A percentile compares a stretch with the other conserved stretches of the same genome.
Conservation (phyloP, 441 rosid species). For the Populus hybrid region DNA sequence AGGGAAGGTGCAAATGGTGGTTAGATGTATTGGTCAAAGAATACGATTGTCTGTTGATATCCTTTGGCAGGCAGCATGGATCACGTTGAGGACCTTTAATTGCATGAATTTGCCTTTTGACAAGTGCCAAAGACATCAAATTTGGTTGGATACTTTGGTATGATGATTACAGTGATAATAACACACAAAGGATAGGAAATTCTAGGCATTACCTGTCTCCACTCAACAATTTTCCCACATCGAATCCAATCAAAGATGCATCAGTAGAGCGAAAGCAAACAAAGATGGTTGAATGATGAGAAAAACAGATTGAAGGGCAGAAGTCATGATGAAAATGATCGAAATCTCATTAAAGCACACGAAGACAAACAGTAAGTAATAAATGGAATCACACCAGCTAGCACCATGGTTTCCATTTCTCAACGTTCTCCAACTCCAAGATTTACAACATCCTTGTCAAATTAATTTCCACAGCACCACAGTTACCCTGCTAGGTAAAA, state of each 20-base stretch:
- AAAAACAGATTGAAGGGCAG: background rate
- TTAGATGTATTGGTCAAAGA: background rate
- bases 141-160: background rate
- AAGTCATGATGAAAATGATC: background rate
- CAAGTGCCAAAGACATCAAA: background rate
- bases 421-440: background rate
- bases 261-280: background rate
- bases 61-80: background rate
- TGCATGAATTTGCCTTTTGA: background rate
- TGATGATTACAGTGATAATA: background rate
- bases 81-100: background rate
- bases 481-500: background rate
- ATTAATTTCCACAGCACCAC: background rate
- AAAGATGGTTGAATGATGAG: background rate
- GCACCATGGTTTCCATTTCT: background rate
- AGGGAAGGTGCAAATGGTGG: background rate
- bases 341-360: constrained; percentile 1
- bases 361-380: background rate
- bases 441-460: background rate
- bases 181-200: background rate
- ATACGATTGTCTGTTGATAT: background rate
- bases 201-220: background rate
- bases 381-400: background rate
- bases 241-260: background rate
- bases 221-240: background rate